Base-by-base conservation (phyloP, 768 basidiomycete genomes). In the Xerocomus spinulosus region DNA sequence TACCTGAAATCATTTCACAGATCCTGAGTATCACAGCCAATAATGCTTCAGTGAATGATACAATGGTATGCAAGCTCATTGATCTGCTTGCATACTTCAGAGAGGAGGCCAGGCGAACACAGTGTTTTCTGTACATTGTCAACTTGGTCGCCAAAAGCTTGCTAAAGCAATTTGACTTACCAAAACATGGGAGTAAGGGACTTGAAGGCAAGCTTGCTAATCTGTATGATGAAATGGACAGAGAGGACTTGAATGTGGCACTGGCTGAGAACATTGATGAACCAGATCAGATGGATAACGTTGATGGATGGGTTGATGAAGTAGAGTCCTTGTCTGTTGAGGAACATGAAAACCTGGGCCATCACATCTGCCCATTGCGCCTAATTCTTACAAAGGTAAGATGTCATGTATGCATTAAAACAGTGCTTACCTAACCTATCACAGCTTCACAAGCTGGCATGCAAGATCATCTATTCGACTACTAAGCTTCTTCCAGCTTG, bases 401-500 rank as follows among this genome's bases (percentile, higher is more conserved):
- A 18, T 12, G 5, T n/a, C 9, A 10, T 17, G 5, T 18, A 12
- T 20, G 34, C 7, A 10, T 8, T 20, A n/a, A 9, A 36, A 20
- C 10, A 4, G 18, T 5, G 20, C 35, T 13, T 20, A 36, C 35
- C 35, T 36, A 20, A 7, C 6, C 35, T 10, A 18, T 18, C 7
- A 5, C 35, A 47, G 39, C 14, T 48, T 2, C 15, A 25, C 2
- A 63, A 55, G 29, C 30, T 63, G 5, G 26, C 58, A 3, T 59
- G 52, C 40, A 53, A 52, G 5, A 48, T 68, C 32, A 57, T 65
- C 18, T 26, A 66, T 25, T 68, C 25, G 4, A 49, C 54, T 0
- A 48, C 57, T 0, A 66, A 56, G 0, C 39, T 54, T 2, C 34
- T 58, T 0, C 66, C 63, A 3, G 28, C 30, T 1, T 69, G 68